Percentiles rank a stretch among this genome's conserved stretches.
These are phyloP conservation scores for Dianthus caryophyllus DNA, from an alignment of 148 eudicot species.

Conservation along the genomic window DNA sequence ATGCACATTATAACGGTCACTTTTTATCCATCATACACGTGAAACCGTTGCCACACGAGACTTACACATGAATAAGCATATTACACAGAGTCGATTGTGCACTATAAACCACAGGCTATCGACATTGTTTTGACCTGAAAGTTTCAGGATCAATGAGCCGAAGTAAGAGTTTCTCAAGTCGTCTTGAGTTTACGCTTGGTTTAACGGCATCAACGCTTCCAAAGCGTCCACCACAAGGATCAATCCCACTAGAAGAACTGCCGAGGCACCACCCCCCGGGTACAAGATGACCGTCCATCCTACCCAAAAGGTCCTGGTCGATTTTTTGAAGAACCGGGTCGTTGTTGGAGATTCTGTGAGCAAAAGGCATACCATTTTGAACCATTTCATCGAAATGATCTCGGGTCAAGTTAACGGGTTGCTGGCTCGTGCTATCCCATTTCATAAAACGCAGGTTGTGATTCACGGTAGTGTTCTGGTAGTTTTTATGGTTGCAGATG, in stretches of 20 bases:
- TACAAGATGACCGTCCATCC: conserved; percentile 40
- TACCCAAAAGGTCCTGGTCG: conserved; percentile 55
- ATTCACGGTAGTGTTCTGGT: conserved; percentile 90
- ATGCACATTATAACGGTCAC: no score
- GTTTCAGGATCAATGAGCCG: conserved; percentile 69
- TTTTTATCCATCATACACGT: no score
- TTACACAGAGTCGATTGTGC: no score
- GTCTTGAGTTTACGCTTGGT: conserved; percentile 60
- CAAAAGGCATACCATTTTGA: conserved; percentile 79
- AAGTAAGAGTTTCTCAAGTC: conserved; percentile 63
- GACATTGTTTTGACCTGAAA: conserved; percentile 83
- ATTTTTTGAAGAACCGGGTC: conserved; percentile 72
- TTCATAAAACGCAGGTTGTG: conserved; percentile 56
- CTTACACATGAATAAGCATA: no score
- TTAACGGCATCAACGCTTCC: conserved; percentile 52
- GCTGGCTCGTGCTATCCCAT: conserved; percentile 61
- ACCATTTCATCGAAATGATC: conserved; percentile 61
- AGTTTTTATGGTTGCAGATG: conserved; percentile 83
- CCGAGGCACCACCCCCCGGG: conserved; percentile 78
- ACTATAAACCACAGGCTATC: conserved; percentile 25
- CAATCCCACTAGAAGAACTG: conserved; percentile 26
- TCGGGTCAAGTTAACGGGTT: conserved; percentile 58
- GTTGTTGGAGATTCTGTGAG: conserved; percentile 46
- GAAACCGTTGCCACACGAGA: no score
- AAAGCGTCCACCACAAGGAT: conserved; percentile 56